phyloP scores from a whole-genome alignment of 1,284 basidiomycete species.

The Boletellus deceptivus region DNA sequence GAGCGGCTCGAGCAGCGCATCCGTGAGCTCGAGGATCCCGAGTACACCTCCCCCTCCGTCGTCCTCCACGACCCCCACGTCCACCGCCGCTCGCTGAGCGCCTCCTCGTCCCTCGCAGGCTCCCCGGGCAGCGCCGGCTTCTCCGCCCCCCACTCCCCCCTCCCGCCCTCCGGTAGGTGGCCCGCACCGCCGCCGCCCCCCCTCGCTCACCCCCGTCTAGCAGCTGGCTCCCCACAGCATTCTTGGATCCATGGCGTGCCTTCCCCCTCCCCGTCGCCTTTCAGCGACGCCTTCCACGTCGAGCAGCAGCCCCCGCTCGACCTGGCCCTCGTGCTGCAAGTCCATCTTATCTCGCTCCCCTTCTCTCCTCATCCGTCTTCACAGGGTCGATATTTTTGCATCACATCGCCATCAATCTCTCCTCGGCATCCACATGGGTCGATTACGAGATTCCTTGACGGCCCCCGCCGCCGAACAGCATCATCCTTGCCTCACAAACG shows the following conservation, averaged over 20 bases:
- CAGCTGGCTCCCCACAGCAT: constrained; percentile 27
- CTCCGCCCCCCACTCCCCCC: constrained; percentile 52
- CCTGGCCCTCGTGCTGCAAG: constrained; percentile 65
- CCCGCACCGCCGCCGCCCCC: constrained; percentile 16
- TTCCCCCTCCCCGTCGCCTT: constrained; percentile 48
- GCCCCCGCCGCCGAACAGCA: constrained; percentile 54
- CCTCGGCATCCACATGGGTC: constrained; percentile 62
- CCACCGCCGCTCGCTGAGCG: constrained; percentile 54
- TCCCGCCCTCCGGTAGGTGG: constrained; percentile 48
- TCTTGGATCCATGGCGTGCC: constrained; percentile 37
- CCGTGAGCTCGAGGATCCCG: constrained; percentile 58
- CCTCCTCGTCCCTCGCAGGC: constrained; percentile 57
- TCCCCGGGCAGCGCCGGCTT: constrained; percentile 59
- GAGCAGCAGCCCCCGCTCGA: constrained; percentile 58
- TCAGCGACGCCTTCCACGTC: constrained; percentile 49
- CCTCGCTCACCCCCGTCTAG: constrained; percentile 9
- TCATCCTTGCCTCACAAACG: constrained; percentile 72
- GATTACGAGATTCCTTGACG: constrained; percentile 56
- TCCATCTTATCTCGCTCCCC: constrained; percentile 12
- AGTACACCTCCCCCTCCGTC: constrained; percentile 51
- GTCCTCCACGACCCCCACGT: constrained; percentile 52
- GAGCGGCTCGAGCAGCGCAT: constrained; percentile 55
- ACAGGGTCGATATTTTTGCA: constrained; percentile 68
- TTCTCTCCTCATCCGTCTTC: constrained; percentile 14
- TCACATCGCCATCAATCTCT: constrained; percentile 75